These are phyloP conservation scores for Aspergillus diversus DNA, from an alignment of 495 filamentous ascomycete species.

Conservation along the genomic window DNA sequence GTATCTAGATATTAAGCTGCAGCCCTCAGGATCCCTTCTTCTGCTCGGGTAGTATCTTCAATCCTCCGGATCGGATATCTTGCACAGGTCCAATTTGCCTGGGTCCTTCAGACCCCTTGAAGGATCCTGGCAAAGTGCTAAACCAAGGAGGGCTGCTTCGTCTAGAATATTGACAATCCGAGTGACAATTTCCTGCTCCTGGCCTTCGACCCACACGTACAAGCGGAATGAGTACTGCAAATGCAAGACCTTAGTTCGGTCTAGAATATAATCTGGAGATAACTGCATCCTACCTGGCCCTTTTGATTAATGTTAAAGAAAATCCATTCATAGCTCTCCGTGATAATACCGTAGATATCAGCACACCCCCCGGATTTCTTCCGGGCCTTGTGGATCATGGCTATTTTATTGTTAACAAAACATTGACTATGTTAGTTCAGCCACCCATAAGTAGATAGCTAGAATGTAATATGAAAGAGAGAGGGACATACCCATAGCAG, in stretches of 20 bases:
- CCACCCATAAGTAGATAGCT: too few species aligned
- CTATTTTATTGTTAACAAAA: not conserved
- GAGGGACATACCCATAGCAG: not conserved
- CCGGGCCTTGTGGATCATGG: not conserved
- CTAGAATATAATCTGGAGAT: not conserved
- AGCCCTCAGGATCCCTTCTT: too few species aligned
- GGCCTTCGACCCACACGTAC: not conserved
- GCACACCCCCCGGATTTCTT: not conserved
- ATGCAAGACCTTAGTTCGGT: not conserved
- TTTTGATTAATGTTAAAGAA: not conserved
- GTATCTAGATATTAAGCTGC: too few species aligned
- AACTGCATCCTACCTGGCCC: not conserved
- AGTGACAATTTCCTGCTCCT: not conserved
- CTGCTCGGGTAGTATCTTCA: too few species aligned
- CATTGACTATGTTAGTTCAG: not conserved
- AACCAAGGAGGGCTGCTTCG: not conserved
- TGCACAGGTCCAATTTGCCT: too few species aligned
- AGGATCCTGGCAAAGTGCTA: not conserved
- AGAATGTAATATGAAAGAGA: not conserved
- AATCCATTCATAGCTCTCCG: not conserved
- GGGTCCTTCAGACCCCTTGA: too few species aligned
- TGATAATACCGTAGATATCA: not conserved
- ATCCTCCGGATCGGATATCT: too few species aligned
- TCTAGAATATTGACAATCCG: not conserved
- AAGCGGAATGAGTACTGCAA: not conserved